phyloP scores from a whole-genome alignment of 225 moss, liverwort and hornwort species.

The Asterella californica region DNA sequence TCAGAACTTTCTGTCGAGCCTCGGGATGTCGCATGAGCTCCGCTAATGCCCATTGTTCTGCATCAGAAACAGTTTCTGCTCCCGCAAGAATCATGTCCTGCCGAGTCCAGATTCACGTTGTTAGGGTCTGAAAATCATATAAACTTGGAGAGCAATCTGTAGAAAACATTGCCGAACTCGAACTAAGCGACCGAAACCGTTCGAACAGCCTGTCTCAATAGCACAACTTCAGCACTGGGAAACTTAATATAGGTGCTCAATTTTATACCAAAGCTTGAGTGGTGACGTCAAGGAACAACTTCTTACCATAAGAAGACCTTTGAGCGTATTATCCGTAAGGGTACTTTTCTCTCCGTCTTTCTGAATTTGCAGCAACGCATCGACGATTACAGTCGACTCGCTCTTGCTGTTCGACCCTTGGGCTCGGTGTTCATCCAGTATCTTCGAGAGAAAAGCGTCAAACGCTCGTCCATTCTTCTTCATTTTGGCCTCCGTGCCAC shows the following conservation, averaged over 20 bases:
- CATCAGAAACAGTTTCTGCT: constrained; percentile 12
- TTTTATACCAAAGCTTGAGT: background rate
- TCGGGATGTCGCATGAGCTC: constrained; percentile 33
- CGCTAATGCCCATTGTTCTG: constrained; percentile 16
- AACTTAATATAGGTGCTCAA: too few relatives aligned
- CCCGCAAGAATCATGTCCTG: constrained; percentile 29
- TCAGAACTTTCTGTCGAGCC: constrained; percentile 4
- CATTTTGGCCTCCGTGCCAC: constrained; percentile 57
- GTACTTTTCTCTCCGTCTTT: background rate
- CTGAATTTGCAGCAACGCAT: constrained; percentile 21
- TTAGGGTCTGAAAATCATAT: background rate
- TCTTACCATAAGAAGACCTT: constrained; percentile 14
- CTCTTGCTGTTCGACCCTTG: background rate
- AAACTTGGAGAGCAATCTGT: background rate
- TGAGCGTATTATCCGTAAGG: background rate
- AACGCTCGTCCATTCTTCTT: constrained; percentile 10
- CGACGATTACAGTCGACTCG: background rate
- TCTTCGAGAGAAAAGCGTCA: constrained; percentile 26
- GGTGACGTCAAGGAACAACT: background rate
- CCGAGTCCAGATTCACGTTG: background rate
- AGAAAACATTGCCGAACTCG: background rate
- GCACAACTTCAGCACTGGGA: background rate
- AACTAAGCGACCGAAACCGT: background rate
- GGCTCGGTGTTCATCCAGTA: constrained; percentile 29
- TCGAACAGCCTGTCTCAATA: background rate